Evolutionary conservation across 2,329 filamentous ascomycete genomes (phyloP).

Genomic region (Ilyonectria sp.): DNA sequence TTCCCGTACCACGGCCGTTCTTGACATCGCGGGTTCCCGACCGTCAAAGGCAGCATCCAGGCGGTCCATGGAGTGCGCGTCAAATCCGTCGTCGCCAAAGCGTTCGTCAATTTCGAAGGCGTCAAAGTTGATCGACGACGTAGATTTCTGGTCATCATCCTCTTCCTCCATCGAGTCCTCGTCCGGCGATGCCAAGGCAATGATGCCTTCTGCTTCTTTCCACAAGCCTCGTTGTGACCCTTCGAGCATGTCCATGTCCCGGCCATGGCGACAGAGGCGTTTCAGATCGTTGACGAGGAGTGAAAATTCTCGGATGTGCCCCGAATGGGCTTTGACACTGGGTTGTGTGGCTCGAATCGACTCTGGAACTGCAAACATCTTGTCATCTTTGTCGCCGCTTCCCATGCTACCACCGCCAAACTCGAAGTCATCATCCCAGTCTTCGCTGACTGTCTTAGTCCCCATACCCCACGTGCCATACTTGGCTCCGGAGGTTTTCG

Average conservation of each 20-base stretch:
- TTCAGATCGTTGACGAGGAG: conserved; percentile 88
- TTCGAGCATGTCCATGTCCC: conserved; percentile 75
- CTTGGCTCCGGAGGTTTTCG: conserved; percentile 72
- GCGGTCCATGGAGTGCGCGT: conserved; percentile 61
- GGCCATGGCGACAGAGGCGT: conserved; percentile 79
- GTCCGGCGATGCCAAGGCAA: conserved; percentile 83
- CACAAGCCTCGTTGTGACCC: conserved; percentile 75
- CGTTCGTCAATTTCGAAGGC: conserved; percentile 59
- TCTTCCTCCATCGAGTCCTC: conserved; percentile 64
- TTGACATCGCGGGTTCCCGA: conserved; percentile 61
- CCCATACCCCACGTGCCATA: conserved; percentile 88
- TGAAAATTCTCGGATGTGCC: conserved; percentile 86
- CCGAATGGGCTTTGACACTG: conserved; percentile 86
- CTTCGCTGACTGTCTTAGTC: conserved; percentile 85
- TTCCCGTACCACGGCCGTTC: conserved; percentile 69
- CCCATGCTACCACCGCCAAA: conserved; percentile 68
- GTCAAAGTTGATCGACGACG: conserved; percentile 59
- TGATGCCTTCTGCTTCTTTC: conserved; percentile 89
- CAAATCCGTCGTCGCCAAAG: conserved; percentile 64
- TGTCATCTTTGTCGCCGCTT: conserved; percentile 54
- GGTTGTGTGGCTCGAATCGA: conserved; percentile 87
- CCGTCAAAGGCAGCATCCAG: conserved; percentile 60
- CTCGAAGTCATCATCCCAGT: conserved; percentile 93
- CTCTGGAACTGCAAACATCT: conserved; percentile 70
- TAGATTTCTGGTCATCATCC: conserved; percentile 55